phyloP scores from a whole-genome alignment of 139 green algal species.

The Tetradesmus lagerheimii region DNA sequence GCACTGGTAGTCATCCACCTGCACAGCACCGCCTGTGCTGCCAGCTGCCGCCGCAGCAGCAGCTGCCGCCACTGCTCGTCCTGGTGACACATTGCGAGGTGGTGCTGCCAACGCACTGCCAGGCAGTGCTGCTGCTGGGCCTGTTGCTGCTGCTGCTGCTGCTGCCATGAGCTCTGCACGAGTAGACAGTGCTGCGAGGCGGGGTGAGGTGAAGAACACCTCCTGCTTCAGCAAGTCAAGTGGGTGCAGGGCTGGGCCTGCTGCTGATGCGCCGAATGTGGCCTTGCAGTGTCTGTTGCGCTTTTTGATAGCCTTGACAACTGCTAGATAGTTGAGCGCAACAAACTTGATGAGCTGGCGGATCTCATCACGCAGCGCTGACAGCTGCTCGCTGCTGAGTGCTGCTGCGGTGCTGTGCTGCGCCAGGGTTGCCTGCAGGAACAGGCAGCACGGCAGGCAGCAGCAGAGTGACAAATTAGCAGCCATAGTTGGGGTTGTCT shows the following conservation, averaged over 20 bases:
- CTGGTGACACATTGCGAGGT: not conserved
- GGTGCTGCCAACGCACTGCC: not conserved
- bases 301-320: slow-evolving; percentile 90
- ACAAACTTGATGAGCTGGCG: slow-evolving; percentile 77
- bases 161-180: slow-evolving; percentile 71
- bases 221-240: slow-evolving; percentile 75
- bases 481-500: not conserved
- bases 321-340: slow-evolving; percentile 89
- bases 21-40: not conserved
- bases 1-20: slow-evolving; percentile 75
- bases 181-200: slow-evolving; percentile 77
- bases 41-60: slow-evolving; percentile 6
- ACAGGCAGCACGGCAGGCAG: not conserved
- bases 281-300: slow-evolving; percentile 78
- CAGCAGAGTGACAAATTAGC: not conserved
- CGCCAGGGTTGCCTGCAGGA: not conserved
- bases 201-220: slow-evolving; percentile 84
- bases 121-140: not conserved
- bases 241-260: slow-evolving; percentile 56
- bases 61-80: not conserved
- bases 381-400: slow-evolving; percentile 18
- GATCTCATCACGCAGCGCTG: slow-evolving; percentile 58
- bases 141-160: not conserved
- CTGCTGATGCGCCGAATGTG: not conserved
- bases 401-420: slow-evolving; percentile 14